phyloP scores from a whole-genome alignment of 352 stramenopile genomes.

The Saprolegnia parasitica region DNA sequence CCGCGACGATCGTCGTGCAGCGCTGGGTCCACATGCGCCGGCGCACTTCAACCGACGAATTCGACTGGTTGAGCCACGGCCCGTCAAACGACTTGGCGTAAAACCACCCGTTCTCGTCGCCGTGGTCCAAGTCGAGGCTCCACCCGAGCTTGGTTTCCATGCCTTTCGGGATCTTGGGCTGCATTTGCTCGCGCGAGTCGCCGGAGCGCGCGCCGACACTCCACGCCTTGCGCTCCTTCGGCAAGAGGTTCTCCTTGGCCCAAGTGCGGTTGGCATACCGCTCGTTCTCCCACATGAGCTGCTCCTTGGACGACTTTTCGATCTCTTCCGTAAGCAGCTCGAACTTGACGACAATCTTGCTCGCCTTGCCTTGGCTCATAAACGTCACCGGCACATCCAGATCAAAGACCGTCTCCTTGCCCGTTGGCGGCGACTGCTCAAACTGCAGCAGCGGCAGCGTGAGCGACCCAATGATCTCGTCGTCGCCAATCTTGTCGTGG shows the following conservation, averaged over 20 bases:
- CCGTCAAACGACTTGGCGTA: slow-evolving; percentile 28
- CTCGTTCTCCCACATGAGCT: slow-evolving; percentile 30
- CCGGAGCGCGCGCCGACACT: slow-evolving; percentile 26
- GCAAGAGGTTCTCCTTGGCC: slow-evolving; percentile 9
- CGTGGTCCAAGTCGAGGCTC: slow-evolving; percentile 24
- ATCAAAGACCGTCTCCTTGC: slow-evolving; percentile 10
- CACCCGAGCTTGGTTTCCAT: slow-evolving; percentile 30
- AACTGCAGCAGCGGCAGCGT: slow-evolving; percentile 24
- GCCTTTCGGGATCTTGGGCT: slow-evolving; percentile 27
- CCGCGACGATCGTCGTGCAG: slow-evolving; percentile 18
- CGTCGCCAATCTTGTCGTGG: slow-evolving; percentile 23
- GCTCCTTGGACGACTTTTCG: slow-evolving; percentile 28
- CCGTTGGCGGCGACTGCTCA: slow-evolving; percentile 10
- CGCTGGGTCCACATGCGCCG: slow-evolving; percentile 29
- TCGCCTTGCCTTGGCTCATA: slow-evolving; percentile 6
- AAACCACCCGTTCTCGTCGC: slow-evolving; percentile 24
- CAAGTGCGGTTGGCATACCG: slow-evolving; percentile 14
- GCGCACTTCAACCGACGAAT: slow-evolving; percentile 24
- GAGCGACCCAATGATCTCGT: slow-evolving; percentile 20
- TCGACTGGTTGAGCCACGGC: slow-evolving; percentile 24
- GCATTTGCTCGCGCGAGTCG: slow-evolving; percentile 16
- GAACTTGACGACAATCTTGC: slow-evolving; percentile 27
- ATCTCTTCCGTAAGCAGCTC: slow-evolving; percentile 26
- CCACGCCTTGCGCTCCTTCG: slow-evolving; percentile 26
- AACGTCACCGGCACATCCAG: slow-evolving; percentile 16